Conservation (phyloP, 257 asterid genomes). For the Lithospermum erythrorhizon region DNA sequence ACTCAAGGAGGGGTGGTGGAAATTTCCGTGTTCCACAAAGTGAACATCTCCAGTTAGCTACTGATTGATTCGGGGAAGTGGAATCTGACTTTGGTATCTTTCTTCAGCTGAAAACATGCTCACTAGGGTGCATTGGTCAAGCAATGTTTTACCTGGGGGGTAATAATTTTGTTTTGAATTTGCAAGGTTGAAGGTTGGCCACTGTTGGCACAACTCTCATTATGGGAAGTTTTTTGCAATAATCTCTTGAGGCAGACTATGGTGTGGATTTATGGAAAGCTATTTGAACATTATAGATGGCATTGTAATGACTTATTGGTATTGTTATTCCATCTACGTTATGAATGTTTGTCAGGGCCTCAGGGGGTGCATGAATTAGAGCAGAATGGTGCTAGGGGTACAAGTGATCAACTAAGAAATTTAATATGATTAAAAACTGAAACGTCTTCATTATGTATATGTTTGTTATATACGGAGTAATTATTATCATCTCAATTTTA, state of each 20-base stretch:
- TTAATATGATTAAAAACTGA: too few relatives aligned
- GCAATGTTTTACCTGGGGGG: conserved; percentile 10
- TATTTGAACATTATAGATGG: background rate
- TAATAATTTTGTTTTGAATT: conserved; percentile 10
- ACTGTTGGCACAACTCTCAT: conserved; percentile 23
- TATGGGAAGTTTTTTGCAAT: background rate
- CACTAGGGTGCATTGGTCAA: background rate
- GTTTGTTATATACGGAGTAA: too few relatives aligned
- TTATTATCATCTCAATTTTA: too few relatives aligned
- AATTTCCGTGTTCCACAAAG: conserved; percentile 39
- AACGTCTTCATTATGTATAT: too few relatives aligned
- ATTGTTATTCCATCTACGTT: background rate
- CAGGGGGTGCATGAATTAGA: background rate
- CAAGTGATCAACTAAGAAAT: too few relatives aligned
- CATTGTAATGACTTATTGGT: background rate
- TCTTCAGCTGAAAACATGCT: background rate
- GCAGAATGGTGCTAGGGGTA: too few relatives aligned
- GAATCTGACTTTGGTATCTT: background rate
- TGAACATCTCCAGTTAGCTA: conserved; percentile 27
- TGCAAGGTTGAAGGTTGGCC: conserved; percentile 13
- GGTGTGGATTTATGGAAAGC: background rate
- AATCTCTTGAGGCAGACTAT: background rate
- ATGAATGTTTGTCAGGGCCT: background rate
- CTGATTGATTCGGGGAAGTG: background rate
- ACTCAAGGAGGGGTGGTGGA: conserved; percentile 51